phyloP scores from a whole-genome alignment of 176 grass and related monocot genomes.

The Pontederia paniculata region DNA sequence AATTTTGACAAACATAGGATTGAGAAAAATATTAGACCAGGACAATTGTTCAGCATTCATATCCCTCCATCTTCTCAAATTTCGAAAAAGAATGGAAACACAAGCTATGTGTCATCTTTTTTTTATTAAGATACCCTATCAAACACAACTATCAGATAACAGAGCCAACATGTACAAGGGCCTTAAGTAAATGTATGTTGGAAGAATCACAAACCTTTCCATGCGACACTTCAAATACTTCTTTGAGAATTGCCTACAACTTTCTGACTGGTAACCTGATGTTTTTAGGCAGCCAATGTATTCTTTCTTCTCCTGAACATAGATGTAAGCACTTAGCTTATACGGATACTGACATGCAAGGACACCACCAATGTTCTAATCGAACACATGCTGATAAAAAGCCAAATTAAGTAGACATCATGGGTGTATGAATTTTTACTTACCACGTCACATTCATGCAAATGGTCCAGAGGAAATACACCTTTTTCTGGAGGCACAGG shows the following conservation, averaged over 20 bases:
- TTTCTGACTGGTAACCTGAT: slow-evolving; percentile 51
- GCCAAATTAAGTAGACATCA: neutral
- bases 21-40: too few relatives aligned
- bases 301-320: slow-evolving; percentile 66
- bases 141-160: slow-evolving; percentile 5
- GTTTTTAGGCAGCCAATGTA: slow-evolving; percentile 81
- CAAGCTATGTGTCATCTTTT: too few relatives aligned
- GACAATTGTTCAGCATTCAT: too few relatives aligned
- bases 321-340: neutral
- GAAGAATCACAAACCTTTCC: slow-evolving; percentile 39
- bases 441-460: slow-evolving; percentile 84
- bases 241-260: slow-evolving; percentile 53
- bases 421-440: neutral
- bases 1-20: too few relatives aligned
- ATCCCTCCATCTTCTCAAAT: too few relatives aligned
- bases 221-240: slow-evolving; percentile 68
- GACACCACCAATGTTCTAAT: neutral
- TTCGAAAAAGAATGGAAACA: too few relatives aligned
- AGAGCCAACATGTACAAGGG: neutral
- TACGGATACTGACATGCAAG: neutral
- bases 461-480: slow-evolving; percentile 80
- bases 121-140: neutral
- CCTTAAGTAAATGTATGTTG: neutral
- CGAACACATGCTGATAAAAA: neutral
- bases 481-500: slow-evolving; percentile 91